Base-by-base conservation (phyloP, 192 early-diverging fungal genomes). In the Lunasporangiospora selenospora region DNA sequence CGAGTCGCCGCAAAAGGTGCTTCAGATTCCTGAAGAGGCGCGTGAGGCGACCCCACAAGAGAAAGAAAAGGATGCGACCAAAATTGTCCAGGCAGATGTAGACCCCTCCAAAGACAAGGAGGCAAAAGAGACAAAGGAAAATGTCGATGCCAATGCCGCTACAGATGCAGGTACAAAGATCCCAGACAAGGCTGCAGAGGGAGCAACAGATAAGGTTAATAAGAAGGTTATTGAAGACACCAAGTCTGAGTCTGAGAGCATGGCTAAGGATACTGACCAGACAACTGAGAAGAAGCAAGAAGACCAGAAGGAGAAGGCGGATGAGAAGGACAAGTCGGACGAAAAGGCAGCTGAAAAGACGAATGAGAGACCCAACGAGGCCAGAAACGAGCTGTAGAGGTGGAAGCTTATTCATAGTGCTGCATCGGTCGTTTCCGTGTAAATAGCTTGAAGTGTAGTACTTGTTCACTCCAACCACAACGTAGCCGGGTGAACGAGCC, bases 1-100 rank as follows among this genome's bases (percentile, higher is more conserved):
- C 12, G 43, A 67, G 12, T 13, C 42, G 0, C 38, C 50, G 7
- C 67, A 71, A 15, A 71, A 57, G 44, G 67, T 53, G 15, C 60
- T 71, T 26, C 37, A 39, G 6, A 31, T 26, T 0, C 42, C 58
- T 16, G 37, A 62, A 15, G 65, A 59, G 18, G 65, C 56, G 2
- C 42, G 27, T 29, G 21, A 58, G 54, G 36, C 39, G n/a, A 47
- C 27, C 1, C 7, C 48, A 1, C 27, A 61, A 27, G 48, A 51
- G 1, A 36, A 40, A 49, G 5, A n/a, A n/a, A n/a, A n/a, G n/a
- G n/a, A n/a, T n/a, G n/a, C n/a, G n/a, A n/a, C n/a, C n/a, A n/a
- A n/a, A n/a, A n/a, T n/a, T n/a, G n/a, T n/a, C n/a, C n/a, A n/a
- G n/a, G n/a, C n/a, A n/a, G n/a, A n/a, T n/a, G n/a, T n/a, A n/a